phyloP scores from a whole-genome alignment of 2,329 filamentous ascomycete genomes.

The Rutstroemia sp. region DNA sequence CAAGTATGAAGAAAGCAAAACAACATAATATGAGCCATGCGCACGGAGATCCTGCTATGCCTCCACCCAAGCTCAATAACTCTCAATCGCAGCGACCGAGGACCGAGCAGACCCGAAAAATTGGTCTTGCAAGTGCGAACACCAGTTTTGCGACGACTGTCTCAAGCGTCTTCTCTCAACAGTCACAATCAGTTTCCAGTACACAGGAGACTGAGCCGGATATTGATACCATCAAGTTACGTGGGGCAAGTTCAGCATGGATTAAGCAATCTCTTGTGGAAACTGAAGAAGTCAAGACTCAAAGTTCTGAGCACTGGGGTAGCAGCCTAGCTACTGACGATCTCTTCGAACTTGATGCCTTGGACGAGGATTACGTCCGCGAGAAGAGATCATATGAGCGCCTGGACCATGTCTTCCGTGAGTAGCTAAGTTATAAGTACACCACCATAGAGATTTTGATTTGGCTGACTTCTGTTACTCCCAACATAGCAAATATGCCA shows the following conservation, averaged over 20 bases:
- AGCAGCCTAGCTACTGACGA: neutral
- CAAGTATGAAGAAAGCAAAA: neutral
- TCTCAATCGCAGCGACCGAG: neutral
- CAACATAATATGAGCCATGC: neutral
- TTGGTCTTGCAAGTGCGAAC: neutral
- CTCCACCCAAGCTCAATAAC: neutral
- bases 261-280: neutral
- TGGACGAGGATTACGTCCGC: neutral
- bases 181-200: neutral
- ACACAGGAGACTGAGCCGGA: constrained; percentile 14
- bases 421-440: too few species aligned
- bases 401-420: constrained; percentile 5
- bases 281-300: neutral
- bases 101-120: neutral
- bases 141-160: constrained; percentile 18
- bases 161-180: constrained; percentile 15
- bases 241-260: neutral
- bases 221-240: neutral
- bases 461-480: too few species aligned
- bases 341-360: neutral
- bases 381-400: neutral
- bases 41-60: neutral
- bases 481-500: constrained; percentile 17
- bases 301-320: neutral
- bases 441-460: too few species aligned